These are phyloP conservation scores for Mucor saturninus DNA, from an alignment of 371 early-diverging fungal species.

Conservation along the genomic window DNA sequence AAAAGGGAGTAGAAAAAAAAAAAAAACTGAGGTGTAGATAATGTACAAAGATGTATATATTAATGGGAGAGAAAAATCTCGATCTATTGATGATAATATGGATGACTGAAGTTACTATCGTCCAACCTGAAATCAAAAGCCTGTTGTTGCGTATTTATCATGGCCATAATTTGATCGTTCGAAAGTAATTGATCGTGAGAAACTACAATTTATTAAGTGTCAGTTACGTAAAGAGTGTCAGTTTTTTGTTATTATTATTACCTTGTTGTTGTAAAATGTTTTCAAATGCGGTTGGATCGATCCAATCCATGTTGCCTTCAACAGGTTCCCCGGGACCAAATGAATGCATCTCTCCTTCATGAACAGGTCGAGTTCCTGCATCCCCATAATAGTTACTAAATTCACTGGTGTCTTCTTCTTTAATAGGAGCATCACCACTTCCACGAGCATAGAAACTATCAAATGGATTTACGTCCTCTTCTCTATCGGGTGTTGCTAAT, in stretches of 20 bases:
- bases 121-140: conserved; percentile 17
- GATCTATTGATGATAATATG: conserved; percentile 2
- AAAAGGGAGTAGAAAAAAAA: not conserved
- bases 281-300: conserved; percentile 18
- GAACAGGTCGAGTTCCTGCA: not conserved
- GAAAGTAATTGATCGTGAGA: conserved; percentile 1
- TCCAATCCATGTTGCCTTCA: conserved; percentile 10
- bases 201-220: not conserved
- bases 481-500: conserved; percentile 35
- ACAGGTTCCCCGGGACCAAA: not conserved
- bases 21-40: not conserved
- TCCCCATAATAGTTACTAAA: not conserved
- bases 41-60: not conserved
- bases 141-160: conserved; percentile 15
- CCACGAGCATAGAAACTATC: conserved; percentile 25
- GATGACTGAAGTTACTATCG: conserved; percentile 7
- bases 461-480: conserved; percentile 30
- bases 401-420: conserved; percentile 11
- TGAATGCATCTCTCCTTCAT: not conserved
- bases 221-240: not conserved
- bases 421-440: conserved; percentile 7
- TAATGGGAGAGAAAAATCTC: not conserved
- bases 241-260: not conserved
- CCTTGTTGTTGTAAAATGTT: conserved; percentile 9
- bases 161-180: conserved; percentile 21